Conservation (phyloP, 192 early-diverging fungal species). For the Radiomyces spectabilis region DNA sequence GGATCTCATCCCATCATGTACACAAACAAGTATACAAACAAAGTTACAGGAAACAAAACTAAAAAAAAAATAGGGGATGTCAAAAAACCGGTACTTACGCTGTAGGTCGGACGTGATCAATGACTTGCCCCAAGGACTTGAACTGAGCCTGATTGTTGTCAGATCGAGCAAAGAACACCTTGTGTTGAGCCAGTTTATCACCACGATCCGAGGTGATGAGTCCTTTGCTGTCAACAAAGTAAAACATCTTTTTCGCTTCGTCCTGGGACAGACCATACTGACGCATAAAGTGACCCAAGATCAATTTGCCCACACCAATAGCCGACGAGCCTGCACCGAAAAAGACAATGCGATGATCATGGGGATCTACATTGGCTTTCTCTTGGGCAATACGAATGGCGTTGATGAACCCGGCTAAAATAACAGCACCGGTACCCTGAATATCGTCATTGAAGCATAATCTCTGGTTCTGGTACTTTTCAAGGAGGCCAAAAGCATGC, state of each 20-base stretch:
- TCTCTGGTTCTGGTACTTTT: slow-evolving; percentile 61
- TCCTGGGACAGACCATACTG: slow-evolving; percentile 67
- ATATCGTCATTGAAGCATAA: slow-evolving; percentile 95
- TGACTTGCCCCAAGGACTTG: slow-evolving; percentile 56
- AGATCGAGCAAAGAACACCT: slow-evolving; percentile 73
- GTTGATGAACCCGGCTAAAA: slow-evolving; percentile 85
- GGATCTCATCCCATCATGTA: neutral
- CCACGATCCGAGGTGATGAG: slow-evolving; percentile 79
- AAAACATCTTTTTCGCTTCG: slow-evolving; percentile 61
- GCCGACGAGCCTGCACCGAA: slow-evolving; percentile 92
- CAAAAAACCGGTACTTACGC: slow-evolving; percentile 25
- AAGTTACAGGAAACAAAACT: neutral
- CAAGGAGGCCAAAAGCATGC: slow-evolving; percentile 75
- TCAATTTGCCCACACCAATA: slow-evolving; percentile 87
- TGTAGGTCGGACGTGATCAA: slow-evolving; percentile 83
- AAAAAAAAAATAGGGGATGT: no score
- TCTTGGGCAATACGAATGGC: slow-evolving; percentile 50
- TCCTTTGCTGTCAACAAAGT: slow-evolving; percentile 88
- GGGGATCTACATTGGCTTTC: slow-evolving; percentile 56
- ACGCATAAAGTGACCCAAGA: slow-evolving; percentile 67
- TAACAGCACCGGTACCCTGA: slow-evolving; percentile 86
- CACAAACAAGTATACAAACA: neutral
- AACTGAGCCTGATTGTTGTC: slow-evolving; percentile 76
- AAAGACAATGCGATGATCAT: slow-evolving; percentile 80
- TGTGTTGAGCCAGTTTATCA: slow-evolving; percentile 73